A percentile compares a stretch with the other conserved stretches of the same genome.
Conservation (phyloP, 2,329 filamentous ascomycete species). For the Macrophomina pseudophaseolina region DNA sequence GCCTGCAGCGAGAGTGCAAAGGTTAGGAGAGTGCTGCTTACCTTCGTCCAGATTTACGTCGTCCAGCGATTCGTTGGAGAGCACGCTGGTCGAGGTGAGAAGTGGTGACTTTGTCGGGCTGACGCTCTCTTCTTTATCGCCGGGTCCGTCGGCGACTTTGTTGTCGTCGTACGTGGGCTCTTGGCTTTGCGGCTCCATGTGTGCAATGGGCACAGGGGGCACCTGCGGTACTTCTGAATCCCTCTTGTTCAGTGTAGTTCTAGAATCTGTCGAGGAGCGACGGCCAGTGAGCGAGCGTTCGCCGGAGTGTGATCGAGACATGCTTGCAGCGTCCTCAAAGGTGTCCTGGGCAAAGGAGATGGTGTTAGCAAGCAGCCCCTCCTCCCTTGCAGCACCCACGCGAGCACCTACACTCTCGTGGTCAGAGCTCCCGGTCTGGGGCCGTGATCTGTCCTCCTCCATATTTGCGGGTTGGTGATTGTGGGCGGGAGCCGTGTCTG, state of each 20-base stretch:
- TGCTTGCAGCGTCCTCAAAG: slow-evolving; percentile 83
- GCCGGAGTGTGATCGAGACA: slow-evolving; percentile 50
- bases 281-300: slow-evolving; percentile 61
- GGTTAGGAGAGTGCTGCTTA: slow-evolving; percentile 42
- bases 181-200: slow-evolving; percentile 26
- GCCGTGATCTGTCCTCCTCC: slow-evolving; percentile 21
- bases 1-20: neutral
- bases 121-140: slow-evolving; percentile 31
- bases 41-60: slow-evolving; percentile 69
- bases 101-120: slow-evolving; percentile 20
- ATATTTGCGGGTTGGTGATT: slow-evolving; percentile 2
- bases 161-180: slow-evolving; percentile 34
- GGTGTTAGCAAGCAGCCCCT: slow-evolving; percentile 26
- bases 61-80: slow-evolving; percentile 56
- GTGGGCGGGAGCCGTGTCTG: neutral
- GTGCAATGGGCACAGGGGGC: slow-evolving; percentile 15
- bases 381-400: slow-evolving; percentile 25
- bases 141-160: slow-evolving; percentile 36
- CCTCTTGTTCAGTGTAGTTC: slow-evolving; percentile 27
- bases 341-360: slow-evolving; percentile 61
- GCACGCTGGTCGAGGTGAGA: slow-evolving; percentile 12
- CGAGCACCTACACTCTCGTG: slow-evolving; percentile 23
- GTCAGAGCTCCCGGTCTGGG: slow-evolving; percentile 26
- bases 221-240: slow-evolving; percentile 39
- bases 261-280: slow-evolving; percentile 26